phyloP scores from a whole-genome alignment of 306 rosid genomes.

The Begonia masoniana region DNA sequence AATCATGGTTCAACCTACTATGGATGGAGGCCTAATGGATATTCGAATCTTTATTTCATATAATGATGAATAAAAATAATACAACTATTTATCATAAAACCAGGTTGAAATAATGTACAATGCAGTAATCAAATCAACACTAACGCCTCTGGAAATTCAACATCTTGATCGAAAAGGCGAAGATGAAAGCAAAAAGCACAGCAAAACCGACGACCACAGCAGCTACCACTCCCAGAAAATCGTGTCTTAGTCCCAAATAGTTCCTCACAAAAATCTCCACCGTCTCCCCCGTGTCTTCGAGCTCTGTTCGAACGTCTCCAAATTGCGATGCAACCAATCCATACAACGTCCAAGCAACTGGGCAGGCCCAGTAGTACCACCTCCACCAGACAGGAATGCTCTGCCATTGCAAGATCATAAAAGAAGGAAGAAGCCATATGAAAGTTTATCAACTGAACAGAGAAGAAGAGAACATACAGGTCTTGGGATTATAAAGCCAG shows the following conservation, averaged over 20 bases:
- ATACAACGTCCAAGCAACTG: conserved; percentile 56
- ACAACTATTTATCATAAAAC: too few species aligned
- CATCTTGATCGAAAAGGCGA: conserved; percentile 20
- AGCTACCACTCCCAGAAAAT: conserved; percentile 26
- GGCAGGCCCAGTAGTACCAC: conserved; percentile 66
- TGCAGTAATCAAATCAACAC: not conserved
- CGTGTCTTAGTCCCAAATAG: conserved; percentile 24
- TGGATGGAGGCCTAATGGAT: too few species aligned
- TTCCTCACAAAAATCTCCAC: conserved; percentile 13
- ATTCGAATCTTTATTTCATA: too few species aligned
- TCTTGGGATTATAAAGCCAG: conserved; percentile 57
- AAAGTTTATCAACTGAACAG: not conserved
- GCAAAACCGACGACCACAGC: conserved; percentile 12
- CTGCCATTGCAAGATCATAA: conserved; percentile 14
- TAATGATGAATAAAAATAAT: too few species aligned
- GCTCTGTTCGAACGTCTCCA: conserved; percentile 13
- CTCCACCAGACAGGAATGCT: conserved; percentile 78
- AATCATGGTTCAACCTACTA: too few species aligned
- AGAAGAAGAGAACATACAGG: conserved; percentile 31
- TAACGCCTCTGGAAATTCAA: conserved; percentile 34
- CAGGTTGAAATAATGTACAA: too few species aligned
- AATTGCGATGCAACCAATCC: conserved; percentile 51
- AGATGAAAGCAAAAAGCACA: conserved; percentile 20
- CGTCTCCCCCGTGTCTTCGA: conserved; percentile 9
- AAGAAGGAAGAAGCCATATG: not conserved